Base-by-base conservation (phyloP, 2,329 filamentous ascomycete species). In the Arthroderma sp. region DNA sequence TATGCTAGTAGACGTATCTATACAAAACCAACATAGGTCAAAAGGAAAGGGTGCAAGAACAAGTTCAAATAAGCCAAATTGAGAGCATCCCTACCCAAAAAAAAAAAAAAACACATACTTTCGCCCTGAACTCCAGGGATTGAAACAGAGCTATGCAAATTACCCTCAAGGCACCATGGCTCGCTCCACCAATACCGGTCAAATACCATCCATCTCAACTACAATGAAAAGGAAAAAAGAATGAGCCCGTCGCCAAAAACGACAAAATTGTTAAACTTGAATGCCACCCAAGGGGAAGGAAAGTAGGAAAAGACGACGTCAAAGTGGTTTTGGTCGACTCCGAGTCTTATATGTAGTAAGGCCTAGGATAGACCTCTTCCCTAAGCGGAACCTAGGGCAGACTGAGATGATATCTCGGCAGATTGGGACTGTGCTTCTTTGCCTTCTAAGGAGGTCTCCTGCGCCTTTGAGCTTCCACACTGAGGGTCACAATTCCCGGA, bases 391-490 rank as follows among this genome's bases (percentile, higher is more conserved):
- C 17, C n/a, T 7, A 51, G n/a, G 2, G 47, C 25, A 33, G 47
- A 31, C 6, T 51, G 47, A 17, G 47, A 35, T 2, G 47, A n/a
- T 1, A 51, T 25, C 28, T 60, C 59, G 4, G 59, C 25, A 4
- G 59, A 56, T n/a, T 52, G 57, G 15, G 54, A 43, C 38, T 59
- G 54, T 19, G 47, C 56, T 38, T 58, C 56, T 55, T 60, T 60
- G 19, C 53, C 59, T 31, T 54, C 17, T 2, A 25, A 23, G 2
- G 51, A 4, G 9, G 13, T 8, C 1, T 33, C 43, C n/a, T 41
- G 51, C 28, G 43, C 52, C 11, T 13, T 55, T 21, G 58, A 15
- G n/a, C 44, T 39, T 6, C 38, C 56, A 23, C 39, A 31, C 23
- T 52, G 47, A 33, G 25, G 28, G 13, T 23, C 37, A 53, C 54